Evolutionary conservation across 495 filamentous ascomycete genomes (phyloP), one percentile per base, ranked within the genome.

Genomic region (Xylona heveae): DNA sequence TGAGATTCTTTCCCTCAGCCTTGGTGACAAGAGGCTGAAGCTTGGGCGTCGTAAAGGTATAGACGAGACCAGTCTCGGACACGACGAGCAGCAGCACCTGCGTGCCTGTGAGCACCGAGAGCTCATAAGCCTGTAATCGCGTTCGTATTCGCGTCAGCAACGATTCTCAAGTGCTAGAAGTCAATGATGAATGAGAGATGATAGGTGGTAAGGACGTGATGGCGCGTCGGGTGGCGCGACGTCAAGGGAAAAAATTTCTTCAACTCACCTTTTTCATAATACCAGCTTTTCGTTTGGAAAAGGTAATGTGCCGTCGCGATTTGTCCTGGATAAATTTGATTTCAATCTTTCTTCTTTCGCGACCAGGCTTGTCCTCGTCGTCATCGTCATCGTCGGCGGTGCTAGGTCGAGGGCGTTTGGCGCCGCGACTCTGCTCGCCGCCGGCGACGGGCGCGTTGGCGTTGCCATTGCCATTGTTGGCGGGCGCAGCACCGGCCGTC

Each of bases 251-350:
- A 26, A 28, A 21, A 16, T 32, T 26, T 24, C 17, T 30, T 17
- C 24, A 21, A 63, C 70, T 39, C 53, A 94, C 88, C 84, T 99
- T 99, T 70, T 99, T 99, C 88, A 99, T 99, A 59, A 99, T 99
- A 47, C 88, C 88, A 37, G 88, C 88, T 68, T 99, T 99, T 54
- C 88, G 83, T 74, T 99, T 99, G 41, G 90, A 95, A 58, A 99
- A 99, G 41, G 88, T 99, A 54, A 99, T 99, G 63, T 99, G 88
- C 35, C 88, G 78, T 62, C 88, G 83, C 60, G 88, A 95, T 66
- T 99, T 99, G 61, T 99, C 88, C 56, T 84, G 83, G 51, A 99
- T 99, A 59, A 99, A 99, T 68, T 99, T 99, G 62, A 99, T 99
- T 61, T 99, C 88, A 46, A 99, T 99, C 73, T 99, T 99, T 54